Evolutionary conservation across 2,329 filamentous ascomycete genomes (phyloP).

Genomic region (Beauveria sp.): DNA sequence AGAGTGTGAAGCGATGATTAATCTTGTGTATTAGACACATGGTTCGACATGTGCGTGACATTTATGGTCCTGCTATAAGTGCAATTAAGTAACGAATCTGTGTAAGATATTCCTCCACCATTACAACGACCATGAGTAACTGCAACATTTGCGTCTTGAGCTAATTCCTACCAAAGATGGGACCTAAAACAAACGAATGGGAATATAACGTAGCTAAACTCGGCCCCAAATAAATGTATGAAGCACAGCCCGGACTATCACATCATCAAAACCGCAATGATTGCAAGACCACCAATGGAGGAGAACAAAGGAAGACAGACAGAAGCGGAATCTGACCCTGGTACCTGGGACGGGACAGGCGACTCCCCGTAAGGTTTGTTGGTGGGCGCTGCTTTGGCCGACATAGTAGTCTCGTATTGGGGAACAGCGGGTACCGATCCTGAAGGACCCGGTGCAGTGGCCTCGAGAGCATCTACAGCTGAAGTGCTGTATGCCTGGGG

Average conservation of each 20-base stretch:
- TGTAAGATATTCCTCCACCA: slow-evolving; percentile 4
- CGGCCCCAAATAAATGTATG: slow-evolving; percentile 10
- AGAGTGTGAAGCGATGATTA: not conserved
- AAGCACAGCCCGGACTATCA: slow-evolving; percentile 10
- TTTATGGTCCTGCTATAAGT: slow-evolving; percentile 6
- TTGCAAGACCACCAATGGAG: slow-evolving; percentile 18
- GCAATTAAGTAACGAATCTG: slow-evolving; percentile 11
- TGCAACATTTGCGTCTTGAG: slow-evolving; percentile 8
- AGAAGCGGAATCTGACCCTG: slow-evolving; percentile 20
- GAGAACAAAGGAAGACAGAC: slow-evolving; percentile 17
- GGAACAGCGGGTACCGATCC: slow-evolving; percentile 9
- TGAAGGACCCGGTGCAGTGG: not conserved
- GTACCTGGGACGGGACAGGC: slow-evolving; percentile 21
- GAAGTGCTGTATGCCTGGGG: slow-evolving; percentile 13
- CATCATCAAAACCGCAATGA: slow-evolving; percentile 21
- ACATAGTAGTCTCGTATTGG: slow-evolving; percentile 18
- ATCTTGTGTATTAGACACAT: not conserved
- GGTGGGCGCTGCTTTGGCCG: slow-evolving; percentile 16
- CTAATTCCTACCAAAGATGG: slow-evolving; percentile 14
- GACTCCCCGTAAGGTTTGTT: slow-evolving; percentile 16
- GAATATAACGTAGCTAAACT: slow-evolving; percentile 13
- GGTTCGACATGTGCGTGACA: not conserved
- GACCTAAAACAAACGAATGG: slow-evolving; percentile 13
- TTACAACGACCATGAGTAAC: slow-evolving; percentile 7
- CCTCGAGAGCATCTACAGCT: slow-evolving; percentile 12